Evolutionary conservation across 1,284 basidiomycete genomes (phyloP), one percentile per base, ranked within the genome.

Genomic region (Cryptococcus amylolentus): DNA sequence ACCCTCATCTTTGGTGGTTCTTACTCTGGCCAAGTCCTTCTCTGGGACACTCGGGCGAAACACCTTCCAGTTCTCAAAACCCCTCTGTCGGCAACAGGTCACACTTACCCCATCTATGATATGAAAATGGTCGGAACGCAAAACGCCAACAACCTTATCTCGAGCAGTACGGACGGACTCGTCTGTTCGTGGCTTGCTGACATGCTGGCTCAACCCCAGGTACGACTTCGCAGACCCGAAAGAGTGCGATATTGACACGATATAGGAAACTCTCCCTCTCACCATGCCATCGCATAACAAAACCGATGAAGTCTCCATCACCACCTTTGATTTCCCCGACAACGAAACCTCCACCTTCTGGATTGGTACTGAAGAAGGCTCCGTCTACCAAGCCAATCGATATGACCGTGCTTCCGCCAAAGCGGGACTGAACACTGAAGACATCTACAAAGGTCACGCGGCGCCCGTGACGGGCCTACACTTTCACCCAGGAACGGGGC

Each of bases 11-110:
- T 98, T 64, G 96, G 96, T 51, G 96, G 96, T 12, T 97, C 94
- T 12, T 98, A 98, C 74, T 95, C 92, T 28, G 96, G 96, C 8
- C 96, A 99, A 79, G 95, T 99, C 55, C 79, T 98, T 40, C 82
- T 98, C 1, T 99, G 96, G 96, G 95, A 99, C 73, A 98, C 94
- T n/a, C 85, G 95, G 46, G 90, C 93, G 0, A 93, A 95, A 67
- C 91, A 95, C 69, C 80, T 97, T 5, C 95, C 96, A 0, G 91
- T 98, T 1, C 82, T 98, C 58, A 98, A 98, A 79, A 96, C 95
- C 5, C 96, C 96, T 0, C 79, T 98, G 45, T 94, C 91, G 6
- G 90, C 92, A 2, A 86, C 89, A 28, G 94, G 96, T 0, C 96
- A 99, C 72, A 98, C 95, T 2, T 95, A 98, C 75, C 96, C 96